Conservation (phyloP, 106 monocot genomes). For the Acorus gramineus region DNA sequence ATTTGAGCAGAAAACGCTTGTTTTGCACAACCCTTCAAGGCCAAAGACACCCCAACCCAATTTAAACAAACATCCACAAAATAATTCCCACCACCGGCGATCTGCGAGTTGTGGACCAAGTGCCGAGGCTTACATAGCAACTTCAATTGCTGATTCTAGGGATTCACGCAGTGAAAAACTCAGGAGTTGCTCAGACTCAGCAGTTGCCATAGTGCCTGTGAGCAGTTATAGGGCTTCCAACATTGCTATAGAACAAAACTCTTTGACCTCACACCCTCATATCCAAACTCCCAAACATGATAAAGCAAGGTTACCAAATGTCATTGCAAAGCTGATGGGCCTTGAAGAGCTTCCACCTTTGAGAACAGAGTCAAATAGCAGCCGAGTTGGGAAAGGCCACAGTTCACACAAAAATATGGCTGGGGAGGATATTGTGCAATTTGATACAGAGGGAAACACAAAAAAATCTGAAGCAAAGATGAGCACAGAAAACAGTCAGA, state of each 20-base stretch:
- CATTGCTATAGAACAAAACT: constrained; percentile 1
- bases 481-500: no score
- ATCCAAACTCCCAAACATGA: neutral
- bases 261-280: neutral
- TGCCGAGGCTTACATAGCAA: neutral
- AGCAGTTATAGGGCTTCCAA: neutral
- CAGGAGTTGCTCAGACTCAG: neutral
- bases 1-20: constrained; percentile 9
- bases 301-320: constrained; percentile 62
- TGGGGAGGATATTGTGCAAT: neutral
- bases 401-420: constrained; percentile 14
- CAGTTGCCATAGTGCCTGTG: neutral
- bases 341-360: constrained; percentile 57
- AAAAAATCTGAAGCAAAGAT: neutral
- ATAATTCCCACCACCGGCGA: constrained; percentile 15
- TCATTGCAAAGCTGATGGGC: constrained; percentile 86
- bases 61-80: constrained; percentile 17
- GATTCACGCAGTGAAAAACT: constrained; percentile 7
- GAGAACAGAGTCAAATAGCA: constrained; percentile 19
- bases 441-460: neutral
- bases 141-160: neutral
- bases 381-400: constrained; percentile 1
- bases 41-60: constrained; percentile 1
- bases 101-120: constrained; percentile 21
- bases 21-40: constrained; percentile 1